Evolutionary conservation across 345 rosid genomes (phyloP).

Genomic region (Cochlearia excelsa): DNA sequence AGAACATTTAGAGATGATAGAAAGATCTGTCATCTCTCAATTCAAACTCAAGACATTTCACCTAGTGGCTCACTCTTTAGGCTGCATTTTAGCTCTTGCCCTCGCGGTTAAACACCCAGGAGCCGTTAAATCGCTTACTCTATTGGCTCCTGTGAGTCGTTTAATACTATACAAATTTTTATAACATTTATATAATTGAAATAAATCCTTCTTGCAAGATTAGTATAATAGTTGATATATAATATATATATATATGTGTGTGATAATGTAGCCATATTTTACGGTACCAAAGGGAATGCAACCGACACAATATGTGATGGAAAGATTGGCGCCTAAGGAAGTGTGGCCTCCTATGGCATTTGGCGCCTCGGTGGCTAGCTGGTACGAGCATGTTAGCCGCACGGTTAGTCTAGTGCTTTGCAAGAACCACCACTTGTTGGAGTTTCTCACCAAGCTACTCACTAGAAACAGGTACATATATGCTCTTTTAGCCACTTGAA

Average conservation of each 20-base stretch:
- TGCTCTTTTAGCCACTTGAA: not conserved
- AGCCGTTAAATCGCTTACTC: conserved; percentile 80
- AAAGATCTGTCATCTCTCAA: conserved; percentile 59
- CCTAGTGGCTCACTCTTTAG: conserved; percentile 96
- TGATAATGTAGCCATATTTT: conserved; percentile 68
- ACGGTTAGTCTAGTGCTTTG: conserved; percentile 77
- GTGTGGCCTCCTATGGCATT: conserved; percentile 90
- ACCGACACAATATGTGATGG: conserved; percentile 77
- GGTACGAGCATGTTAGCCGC: conserved; percentile 94
- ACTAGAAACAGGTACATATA: conserved; percentile 70
- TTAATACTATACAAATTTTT: conserved; percentile 1
- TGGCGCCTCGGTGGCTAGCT: conserved; percentile 81
- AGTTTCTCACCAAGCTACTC: conserved; percentile 69
- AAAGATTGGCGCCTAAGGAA: conserved; percentile 70
- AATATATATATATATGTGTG: not conserved
- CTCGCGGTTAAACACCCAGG: conserved; percentile 75
- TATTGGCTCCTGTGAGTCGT: conserved; percentile 78
- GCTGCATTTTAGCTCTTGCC: conserved; percentile 95
- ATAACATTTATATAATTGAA: not conserved
- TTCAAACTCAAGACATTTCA: conserved; percentile 80
- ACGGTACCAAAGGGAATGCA: conserved; percentile 72
- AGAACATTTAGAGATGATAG: conserved; percentile 95
- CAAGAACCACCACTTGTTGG: conserved; percentile 90
- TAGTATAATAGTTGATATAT: not conserved
- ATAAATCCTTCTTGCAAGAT: not conserved